Conservation (phyloP, 495 filamentous ascomycete species). For the Schizothecium vesticola region DNA sequence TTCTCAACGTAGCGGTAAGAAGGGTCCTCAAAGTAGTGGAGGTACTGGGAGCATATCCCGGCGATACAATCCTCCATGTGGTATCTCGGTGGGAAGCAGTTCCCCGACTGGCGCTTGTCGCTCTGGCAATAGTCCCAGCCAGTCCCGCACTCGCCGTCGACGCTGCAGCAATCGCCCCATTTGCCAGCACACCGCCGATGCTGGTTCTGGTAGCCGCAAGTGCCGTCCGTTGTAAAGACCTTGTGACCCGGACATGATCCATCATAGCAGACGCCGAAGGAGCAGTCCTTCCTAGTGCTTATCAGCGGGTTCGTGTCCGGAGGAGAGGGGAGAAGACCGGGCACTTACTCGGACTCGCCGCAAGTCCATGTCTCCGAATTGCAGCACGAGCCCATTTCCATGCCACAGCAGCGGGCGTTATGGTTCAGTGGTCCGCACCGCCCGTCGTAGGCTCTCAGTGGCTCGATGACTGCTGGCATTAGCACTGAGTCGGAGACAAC, state of each 20-base stretch:
- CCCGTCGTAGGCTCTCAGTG: background rate
- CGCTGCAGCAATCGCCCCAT: constrained; percentile 28
- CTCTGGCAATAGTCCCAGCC: constrained; percentile 7
- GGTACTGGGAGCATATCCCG: background rate
- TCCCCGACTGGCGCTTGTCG: background rate
- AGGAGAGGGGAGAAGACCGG: background rate
- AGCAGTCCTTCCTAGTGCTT: background rate
- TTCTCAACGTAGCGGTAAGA: too few relatives aligned
- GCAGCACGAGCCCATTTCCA: background rate
- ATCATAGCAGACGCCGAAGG: constrained; percentile 22
- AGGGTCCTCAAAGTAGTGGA: background rate
- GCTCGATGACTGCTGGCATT: background rate
- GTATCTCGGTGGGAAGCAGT: background rate
- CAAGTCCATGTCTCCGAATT: constrained; percentile 4
- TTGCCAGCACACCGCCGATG: constrained; percentile 19
- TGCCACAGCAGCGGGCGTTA: background rate
- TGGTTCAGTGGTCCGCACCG: background rate
- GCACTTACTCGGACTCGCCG: background rate
- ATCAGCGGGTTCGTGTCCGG: background rate
- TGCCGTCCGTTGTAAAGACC: constrained; percentile 20
- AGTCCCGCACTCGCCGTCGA: constrained; percentile 22
- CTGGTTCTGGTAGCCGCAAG: constrained; percentile 19
- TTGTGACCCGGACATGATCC: constrained; percentile 18
- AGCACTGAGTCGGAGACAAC: background rate
- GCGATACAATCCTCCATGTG: background rate